These are phyloP conservation scores for Kwoniella bestiolae DNA, from an alignment of 768 basidiomycete species.

Conservation along the genomic window DNA sequence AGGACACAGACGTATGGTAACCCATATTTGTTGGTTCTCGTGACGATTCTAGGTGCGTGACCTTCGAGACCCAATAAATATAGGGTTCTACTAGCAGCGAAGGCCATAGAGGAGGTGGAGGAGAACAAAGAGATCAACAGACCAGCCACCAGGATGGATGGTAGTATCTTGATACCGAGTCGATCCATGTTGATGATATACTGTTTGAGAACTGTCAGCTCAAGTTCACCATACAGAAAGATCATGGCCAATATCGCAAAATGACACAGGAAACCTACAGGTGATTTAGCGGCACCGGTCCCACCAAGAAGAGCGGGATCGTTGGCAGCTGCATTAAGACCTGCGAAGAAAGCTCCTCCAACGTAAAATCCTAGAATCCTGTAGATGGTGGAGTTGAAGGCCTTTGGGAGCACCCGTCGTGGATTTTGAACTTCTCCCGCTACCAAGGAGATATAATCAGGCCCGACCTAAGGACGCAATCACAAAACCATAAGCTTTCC, in stretches of 20 bases:
- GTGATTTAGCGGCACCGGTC: constrained; percentile 20
- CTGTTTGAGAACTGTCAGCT: neutral
- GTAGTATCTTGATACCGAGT: constrained; percentile 11
- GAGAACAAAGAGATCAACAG: constrained; percentile 18
- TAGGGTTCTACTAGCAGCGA: constrained; percentile 27
- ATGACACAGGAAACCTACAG: constrained; percentile 10
- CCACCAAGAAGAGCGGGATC: constrained; percentile 16
- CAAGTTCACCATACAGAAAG: neutral
- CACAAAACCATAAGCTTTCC: neutral
- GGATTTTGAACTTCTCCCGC: constrained; percentile 21
- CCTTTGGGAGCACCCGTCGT: constrained; percentile 21
- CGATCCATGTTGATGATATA: constrained; percentile 23
- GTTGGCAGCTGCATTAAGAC: constrained; percentile 1
- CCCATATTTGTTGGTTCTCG: constrained; percentile 23
- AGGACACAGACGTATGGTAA: constrained; percentile 26
- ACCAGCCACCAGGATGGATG: constrained; percentile 23
- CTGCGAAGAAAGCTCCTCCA: constrained; percentile 3
- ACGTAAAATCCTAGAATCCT: constrained; percentile 23
- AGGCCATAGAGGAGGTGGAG: constrained; percentile 18
- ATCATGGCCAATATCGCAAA: neutral
- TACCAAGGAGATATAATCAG: constrained; percentile 17
- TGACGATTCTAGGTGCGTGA: constrained; percentile 26
- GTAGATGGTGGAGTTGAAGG: constrained; percentile 25
- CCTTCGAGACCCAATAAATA: constrained; percentile 14
- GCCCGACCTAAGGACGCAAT: constrained; percentile 6